Conservation (phyloP, 2,329 filamentous ascomycete genomes). For the Rhynchosporium secalis region DNA sequence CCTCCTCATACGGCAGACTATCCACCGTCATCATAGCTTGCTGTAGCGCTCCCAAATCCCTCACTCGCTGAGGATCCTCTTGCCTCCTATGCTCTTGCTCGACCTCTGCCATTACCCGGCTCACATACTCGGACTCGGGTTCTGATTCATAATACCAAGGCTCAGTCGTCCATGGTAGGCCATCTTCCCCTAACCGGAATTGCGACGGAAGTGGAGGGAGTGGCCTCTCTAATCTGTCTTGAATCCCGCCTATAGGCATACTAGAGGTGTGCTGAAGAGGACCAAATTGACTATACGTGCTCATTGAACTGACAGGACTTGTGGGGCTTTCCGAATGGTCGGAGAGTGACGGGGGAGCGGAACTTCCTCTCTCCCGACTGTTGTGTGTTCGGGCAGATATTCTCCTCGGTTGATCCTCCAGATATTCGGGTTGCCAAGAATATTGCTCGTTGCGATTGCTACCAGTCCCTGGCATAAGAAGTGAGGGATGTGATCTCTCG, state of each 20-base stretch:
- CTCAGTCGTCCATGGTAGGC: constrained; percentile 38
- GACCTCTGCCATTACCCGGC: constrained; percentile 18
- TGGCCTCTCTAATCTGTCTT: constrained; percentile 27
- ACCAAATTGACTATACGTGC: constrained; percentile 12
- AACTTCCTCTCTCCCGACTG: constrained; percentile 31
- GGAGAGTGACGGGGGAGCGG: constrained; percentile 33
- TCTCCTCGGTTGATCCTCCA: constrained; percentile 15
- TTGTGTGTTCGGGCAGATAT: constrained; percentile 23
- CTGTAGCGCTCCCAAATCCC: constrained; percentile 36
- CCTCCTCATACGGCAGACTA: constrained; percentile 35
- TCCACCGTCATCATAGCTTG: constrained; percentile 41
- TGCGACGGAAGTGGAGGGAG: constrained; percentile 36
- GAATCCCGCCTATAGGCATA: constrained; percentile 20
- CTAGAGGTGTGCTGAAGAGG: constrained; percentile 24
- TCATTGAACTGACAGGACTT: constrained; percentile 26
- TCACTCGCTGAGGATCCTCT: constrained; percentile 36
- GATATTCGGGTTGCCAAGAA: constrained; percentile 10
- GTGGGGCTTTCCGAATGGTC: constrained; percentile 28
- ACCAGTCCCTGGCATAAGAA: constrained; percentile 13
- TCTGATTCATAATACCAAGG: constrained; percentile 33
- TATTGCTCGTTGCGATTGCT: constrained; percentile 12
- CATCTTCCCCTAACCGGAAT: constrained; percentile 39
- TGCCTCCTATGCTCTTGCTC: constrained; percentile 27
- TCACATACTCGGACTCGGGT: constrained; percentile 14
- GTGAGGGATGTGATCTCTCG: constrained; percentile 12